Evolutionary conservation across 2,329 filamentous ascomycete species (phyloP), one percentile per base, ranked within the genome.

Genomic region (Hypoxylon sp.): DNA sequence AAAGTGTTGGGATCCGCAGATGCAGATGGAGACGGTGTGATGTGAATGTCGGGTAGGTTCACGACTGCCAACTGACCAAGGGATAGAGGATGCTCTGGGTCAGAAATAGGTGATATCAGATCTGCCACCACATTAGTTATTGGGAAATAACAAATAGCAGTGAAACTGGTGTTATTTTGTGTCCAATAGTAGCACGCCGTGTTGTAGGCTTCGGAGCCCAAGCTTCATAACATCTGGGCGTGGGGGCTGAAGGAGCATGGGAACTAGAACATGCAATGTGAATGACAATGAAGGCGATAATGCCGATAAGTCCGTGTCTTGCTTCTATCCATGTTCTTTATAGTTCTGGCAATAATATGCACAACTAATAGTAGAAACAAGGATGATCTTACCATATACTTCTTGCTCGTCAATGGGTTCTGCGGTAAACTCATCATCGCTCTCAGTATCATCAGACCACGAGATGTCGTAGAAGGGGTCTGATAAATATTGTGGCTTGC

Each of bases 381-480:
- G 37, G 44, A 24, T 29, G 8, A 48, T 66, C 83, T 70, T 83
- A 96, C 94, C 94, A 78, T 95, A 99, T 46, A 99, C 95, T 81
- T 99, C 96, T 80, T 98, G 96, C 80, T 97, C 93, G 78, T 99
- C 96, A 73, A 99, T 97, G 63, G 92, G 92, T 74, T 98, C 94
- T 37, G 90, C 85, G 1, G 84, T 83, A 53, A 89, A 86, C 65
- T 91, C 88, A 64, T 90, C 88, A 55, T 88, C 83, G 54, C 80
- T 78, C 24, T 77, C 75, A 5, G 75, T 75, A 22, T 80, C 80
- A 48, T 82, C 79, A 19, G 80, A 81, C 71, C 78, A 77, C 29
- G 78, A 76, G 50, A 78, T 75, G 53, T 80, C 80, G 71, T 74
- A 80, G 72, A 83, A 81, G 4, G 82, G 81, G 48, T 76, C 76